A percentile compares a stretch with the other conserved stretches of the same genome.
phyloP scores from a whole-genome alignment of 2,329 filamentous ascomycete genomes.

The Ceratocystis destructans region DNA sequence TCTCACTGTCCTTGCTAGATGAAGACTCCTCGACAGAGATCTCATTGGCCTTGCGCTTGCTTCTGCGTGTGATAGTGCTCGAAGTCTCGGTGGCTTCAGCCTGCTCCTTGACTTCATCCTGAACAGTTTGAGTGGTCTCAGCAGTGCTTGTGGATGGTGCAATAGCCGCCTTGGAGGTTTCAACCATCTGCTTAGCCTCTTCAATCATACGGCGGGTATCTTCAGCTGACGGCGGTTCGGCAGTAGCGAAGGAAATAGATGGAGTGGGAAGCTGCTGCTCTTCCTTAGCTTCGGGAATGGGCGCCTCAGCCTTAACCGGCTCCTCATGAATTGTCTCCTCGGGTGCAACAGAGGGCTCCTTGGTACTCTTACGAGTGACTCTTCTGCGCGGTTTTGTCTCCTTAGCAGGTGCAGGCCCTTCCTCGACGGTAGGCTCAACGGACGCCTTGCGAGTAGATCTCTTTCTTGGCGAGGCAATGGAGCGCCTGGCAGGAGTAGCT shows the following conservation, averaged over 20 bases:
- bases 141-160: slow-evolving; percentile 26
- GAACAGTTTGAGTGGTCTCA: slow-evolving; percentile 20
- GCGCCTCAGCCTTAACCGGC: slow-evolving; percentile 54
- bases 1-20: neutral
- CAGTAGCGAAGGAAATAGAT: slow-evolving; percentile 31
- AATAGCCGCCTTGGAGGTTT: slow-evolving; percentile 40
- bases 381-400: slow-evolving; percentile 17
- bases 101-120: slow-evolving; percentile 28
- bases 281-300: slow-evolving; percentile 32
- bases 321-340: slow-evolving; percentile 35
- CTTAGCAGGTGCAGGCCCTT: slow-evolving; percentile 10
- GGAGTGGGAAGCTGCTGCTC: slow-evolving; percentile 11
- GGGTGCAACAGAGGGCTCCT: slow-evolving; percentile 30
- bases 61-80: slow-evolving; percentile 35
- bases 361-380: slow-evolving; percentile 21
- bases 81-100: slow-evolving; percentile 28
- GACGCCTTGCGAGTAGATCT: slow-evolving; percentile 16
- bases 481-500: slow-evolving; percentile 42
- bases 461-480: slow-evolving; percentile 16
- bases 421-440: slow-evolving; percentile 12
- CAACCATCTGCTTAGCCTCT: slow-evolving; percentile 78
- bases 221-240: slow-evolving; percentile 58
- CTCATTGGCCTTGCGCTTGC: slow-evolving; percentile 64
- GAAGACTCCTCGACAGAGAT: slow-evolving; percentile 49
- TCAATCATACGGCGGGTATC: slow-evolving; percentile 74